These are phyloP conservation scores for Quercus aquifolioides DNA, from an alignment of 306 rosid genomes.

Conservation along the genomic window DNA sequence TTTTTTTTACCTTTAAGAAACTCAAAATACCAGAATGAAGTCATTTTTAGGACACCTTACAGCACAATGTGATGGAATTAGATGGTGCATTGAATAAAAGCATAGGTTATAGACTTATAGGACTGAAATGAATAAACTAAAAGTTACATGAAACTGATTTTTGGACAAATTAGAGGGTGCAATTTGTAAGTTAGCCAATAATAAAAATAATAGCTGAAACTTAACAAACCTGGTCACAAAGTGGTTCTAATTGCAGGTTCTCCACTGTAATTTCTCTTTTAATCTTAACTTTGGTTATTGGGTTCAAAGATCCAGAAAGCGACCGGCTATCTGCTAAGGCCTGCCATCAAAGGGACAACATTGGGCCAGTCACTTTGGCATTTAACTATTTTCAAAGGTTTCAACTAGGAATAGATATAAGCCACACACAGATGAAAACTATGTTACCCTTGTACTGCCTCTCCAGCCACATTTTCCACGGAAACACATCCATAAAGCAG, in stretches of 20 bases:
- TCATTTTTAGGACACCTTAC: too few species aligned
- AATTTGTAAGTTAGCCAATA: not conserved
- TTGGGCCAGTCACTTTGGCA: constrained; percentile 3
- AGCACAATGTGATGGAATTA: too few species aligned
- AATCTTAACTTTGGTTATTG: constrained; percentile 24
- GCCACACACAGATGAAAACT: constrained; percentile 6
- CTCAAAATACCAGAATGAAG: too few species aligned
- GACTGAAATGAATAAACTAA: too few species aligned
- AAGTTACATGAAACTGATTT: too few species aligned
- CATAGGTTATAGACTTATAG: too few species aligned
- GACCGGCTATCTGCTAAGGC: constrained; percentile 52
- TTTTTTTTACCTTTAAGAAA: too few species aligned
- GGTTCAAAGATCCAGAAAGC: constrained; percentile 4
- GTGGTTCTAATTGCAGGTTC: constrained; percentile 73
- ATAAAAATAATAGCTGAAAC: constrained; percentile 9
- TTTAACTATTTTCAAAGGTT: constrained; percentile 6
- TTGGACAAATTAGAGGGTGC: too few species aligned
- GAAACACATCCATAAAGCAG: constrained; percentile 75
- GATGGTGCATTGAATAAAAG: too few species aligned
- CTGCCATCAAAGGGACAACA: constrained; percentile 40
- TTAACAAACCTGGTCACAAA: constrained; percentile 66
- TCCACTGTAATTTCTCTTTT: constrained; percentile 60
- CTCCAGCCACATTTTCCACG: constrained; percentile 88
- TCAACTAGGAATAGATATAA: not conserved
- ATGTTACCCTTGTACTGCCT: constrained; percentile 69